Base-by-base conservation (phyloP, 2,329 filamentous ascomycete genomes). In the Monilinia polystroma region DNA sequence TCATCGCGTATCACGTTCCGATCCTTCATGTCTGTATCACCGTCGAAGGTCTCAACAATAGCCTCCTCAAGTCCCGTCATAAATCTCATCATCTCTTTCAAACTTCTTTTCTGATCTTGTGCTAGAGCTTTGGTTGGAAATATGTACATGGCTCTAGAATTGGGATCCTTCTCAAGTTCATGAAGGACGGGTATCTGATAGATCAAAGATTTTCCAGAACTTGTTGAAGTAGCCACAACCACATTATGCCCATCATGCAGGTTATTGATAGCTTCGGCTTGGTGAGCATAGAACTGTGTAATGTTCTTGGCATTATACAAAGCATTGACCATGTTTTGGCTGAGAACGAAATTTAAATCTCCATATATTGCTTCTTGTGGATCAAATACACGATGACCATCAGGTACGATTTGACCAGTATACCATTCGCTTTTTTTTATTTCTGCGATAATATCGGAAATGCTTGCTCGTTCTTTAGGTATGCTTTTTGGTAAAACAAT, bases 81-180 rank as follows among this genome's bases (percentile, higher is more conserved):
- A 73, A 90, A 97, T 0, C 84, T 80, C 68, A 98, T 81, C 75
- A 98, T 84, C 64, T 97, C 92, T 73, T 91, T 91, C 76, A 99
- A 81, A 72, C 93, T 97, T 72, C 93, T 85, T 72, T 89, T 88
- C 77, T 99, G 95, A 77, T 99, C 95, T 76, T 99, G 95, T 0
- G 95, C 94, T 20, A 99, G 80, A 1, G 95, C 95, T 79, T 99
- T 99, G 0, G 95, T 99, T 0, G 95, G 95, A 69, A 99, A 99
- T 47, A 99, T 97, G 76, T 97, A 98, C 88, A 99, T 92, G 2
- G 95, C 95, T 72, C 95, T 84, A 11, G 91, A 91, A 66, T 88
- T 82, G 2, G 78, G 80, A 73, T 98, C 90, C 63, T 86, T 82
- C 77, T 99, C 94, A 2, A 99, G 80, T 60, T 92, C 90, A 75